Percentiles rank a stretch among this genome's conserved stretches.
phyloP scores from a whole-genome alignment of 495 filamentous ascomycete genomes.

The Xylaria sp. region DNA sequence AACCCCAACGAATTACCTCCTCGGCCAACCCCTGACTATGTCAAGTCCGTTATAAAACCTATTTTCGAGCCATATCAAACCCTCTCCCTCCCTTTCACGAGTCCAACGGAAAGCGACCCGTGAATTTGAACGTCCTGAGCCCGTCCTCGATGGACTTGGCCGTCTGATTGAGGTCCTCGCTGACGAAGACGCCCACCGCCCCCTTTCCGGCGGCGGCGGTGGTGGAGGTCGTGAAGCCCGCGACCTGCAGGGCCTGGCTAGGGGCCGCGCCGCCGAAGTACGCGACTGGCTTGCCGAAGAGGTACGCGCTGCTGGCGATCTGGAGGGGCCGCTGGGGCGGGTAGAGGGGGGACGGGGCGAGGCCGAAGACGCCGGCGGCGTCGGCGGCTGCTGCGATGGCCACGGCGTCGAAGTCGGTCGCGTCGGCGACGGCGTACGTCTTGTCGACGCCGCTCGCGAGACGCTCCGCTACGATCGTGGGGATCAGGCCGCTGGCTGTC shows the following conservation, averaged over 20 bases:
- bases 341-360: constrained; percentile 59
- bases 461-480: constrained; percentile 68
- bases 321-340: constrained; percentile 68
- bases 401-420: constrained; percentile 74
- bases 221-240: constrained; percentile 44
- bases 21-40: background rate
- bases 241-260: constrained; percentile 48
- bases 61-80: no score
- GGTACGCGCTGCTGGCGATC: constrained; percentile 70
- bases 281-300: constrained; percentile 76
- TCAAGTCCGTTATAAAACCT: no score
- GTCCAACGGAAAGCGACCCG: constrained; percentile 65
- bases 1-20: background rate
- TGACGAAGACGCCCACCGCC: constrained; percentile 65
- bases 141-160: constrained; percentile 61
- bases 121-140: constrained; percentile 67
- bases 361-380: constrained; percentile 52
- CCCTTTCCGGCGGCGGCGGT: no score
- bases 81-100: no score
- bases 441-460: constrained; percentile 64
- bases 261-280: constrained; percentile 59
- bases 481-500: constrained; percentile 55
- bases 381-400: constrained; percentile 66
- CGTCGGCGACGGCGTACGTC: constrained; percentile 75
- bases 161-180: constrained; percentile 45